Evolutionary conservation across 345 rosid genomes (phyloP), one percentile per base, ranked within the genome.

Genomic region (Eucalyptus erythrocorys): DNA sequence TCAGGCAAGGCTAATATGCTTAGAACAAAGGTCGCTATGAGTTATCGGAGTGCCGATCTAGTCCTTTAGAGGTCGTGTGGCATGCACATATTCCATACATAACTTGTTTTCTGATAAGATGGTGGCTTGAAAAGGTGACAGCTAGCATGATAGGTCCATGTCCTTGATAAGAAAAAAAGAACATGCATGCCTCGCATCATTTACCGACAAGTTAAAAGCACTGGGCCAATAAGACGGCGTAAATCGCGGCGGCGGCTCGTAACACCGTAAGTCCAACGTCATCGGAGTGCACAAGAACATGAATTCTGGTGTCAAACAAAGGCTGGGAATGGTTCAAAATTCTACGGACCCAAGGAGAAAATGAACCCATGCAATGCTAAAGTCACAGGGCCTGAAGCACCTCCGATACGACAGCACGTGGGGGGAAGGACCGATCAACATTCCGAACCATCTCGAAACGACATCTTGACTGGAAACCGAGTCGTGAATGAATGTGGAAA

Each of bases 401-500:
- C 47, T 76, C 84, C 24, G 47, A 40, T 21, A 6, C 30, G 84
- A 40, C 84, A 11, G 47, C 84, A 76, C 16, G 42, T 21, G 30
- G 76, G 76, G 76, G 21, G 40, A 64, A 30, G n/a, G 76, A 14
- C 76, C 16, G 76, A 64, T n/a, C n/a, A 30, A n/a, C 27, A 76
- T 76, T 76, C 84, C 30, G 13, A 40, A 40, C 84, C 84, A 76
- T 40, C 61, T 37, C 43, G 47, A 76, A 40, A 76, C 47, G 84
- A 76, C 84, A 22, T 22, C 84, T 76, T 11, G 88, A 87, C 88
- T 43, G 4, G 81, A 61, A 64, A 27, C 3, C 9, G 30, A 82
- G 87, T 82, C 86, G 55, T 30, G 24, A 88, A 51, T 88, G 89
- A 30, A 64, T 53, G 76, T 40, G 86, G 87, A 88, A 82, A 88